A percentile compares a stretch with the other conserved stretches of the same genome.
These are phyloP conservation scores for Aciculoconidium aculeatum DNA, from an alignment of 805 yeast species.

Conservation along the genomic window DNA sequence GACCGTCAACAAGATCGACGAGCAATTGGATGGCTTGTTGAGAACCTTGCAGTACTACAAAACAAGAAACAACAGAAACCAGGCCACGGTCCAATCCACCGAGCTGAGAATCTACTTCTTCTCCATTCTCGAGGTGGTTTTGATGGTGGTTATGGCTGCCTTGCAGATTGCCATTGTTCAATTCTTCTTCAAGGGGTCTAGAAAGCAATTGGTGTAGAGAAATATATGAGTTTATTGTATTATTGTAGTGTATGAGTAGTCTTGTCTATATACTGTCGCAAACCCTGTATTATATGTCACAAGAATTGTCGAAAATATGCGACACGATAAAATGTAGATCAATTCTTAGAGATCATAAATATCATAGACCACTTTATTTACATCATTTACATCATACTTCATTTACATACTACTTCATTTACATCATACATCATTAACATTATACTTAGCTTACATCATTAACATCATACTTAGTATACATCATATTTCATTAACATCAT, in stretches of 20 bases:
- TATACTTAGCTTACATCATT: too few relatives aligned
- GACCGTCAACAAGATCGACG: conserved; percentile 54
- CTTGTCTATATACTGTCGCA: too few relatives aligned
- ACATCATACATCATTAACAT: too few relatives aligned
- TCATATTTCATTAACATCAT: too few relatives aligned
- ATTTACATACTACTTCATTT: too few relatives aligned
- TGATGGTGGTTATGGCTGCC: conserved; percentile 70
- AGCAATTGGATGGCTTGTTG: conserved; percentile 50
- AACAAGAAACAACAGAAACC: conserved; percentile 87
- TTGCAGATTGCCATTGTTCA: conserved; percentile 66
- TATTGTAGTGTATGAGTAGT: background rate
- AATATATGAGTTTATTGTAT: background rate
- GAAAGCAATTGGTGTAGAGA: conserved; percentile 54
- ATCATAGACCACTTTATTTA: too few relatives aligned
- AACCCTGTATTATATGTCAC: too few relatives aligned
- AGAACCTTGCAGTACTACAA: conserved; percentile 73
- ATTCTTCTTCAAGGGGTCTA: conserved; percentile 63
- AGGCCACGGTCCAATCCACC: conserved; percentile 78
- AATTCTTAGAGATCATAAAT: too few relatives aligned
- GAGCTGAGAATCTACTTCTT: conserved; percentile 74
- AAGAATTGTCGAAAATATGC: too few relatives aligned
- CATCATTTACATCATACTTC: too few relatives aligned
- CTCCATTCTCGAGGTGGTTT: conserved; percentile 61
- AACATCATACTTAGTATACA: too few relatives aligned
- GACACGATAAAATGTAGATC: too few relatives aligned